These are phyloP conservation scores for Ascoidea rubescens DNA, from an alignment of 805 yeast genomes.

Conservation along the genomic window DNA sequence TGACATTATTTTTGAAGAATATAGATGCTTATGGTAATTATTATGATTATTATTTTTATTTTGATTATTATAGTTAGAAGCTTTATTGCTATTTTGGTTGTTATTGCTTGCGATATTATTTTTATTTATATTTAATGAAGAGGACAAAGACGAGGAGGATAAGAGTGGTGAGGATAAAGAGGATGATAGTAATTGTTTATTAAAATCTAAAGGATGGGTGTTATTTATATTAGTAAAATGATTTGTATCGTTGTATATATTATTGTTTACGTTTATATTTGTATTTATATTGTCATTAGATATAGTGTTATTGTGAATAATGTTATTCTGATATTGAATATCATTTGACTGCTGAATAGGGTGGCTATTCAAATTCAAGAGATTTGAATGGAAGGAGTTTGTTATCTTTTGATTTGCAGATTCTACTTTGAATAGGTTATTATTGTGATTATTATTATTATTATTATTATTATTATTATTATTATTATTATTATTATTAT, in stretches of 20 bases:
- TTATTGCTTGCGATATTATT: too few species aligned
- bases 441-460: too few species aligned
- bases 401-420: not conserved
- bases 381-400: too few species aligned
- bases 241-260: too few species aligned
- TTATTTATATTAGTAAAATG: too few species aligned
- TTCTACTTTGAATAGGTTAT: not conserved
- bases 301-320: too few species aligned
- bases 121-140: not conserved
- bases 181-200: not conserved
- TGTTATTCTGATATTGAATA: not conserved
- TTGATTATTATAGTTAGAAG: not conserved
- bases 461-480: too few species aligned
- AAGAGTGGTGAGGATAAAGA: not conserved
- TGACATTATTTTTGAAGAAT: slow-evolving; percentile 5
- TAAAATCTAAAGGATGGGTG: too few species aligned
- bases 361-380: too few species aligned
- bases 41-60: not conserved
- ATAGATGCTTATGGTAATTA: slow-evolving; percentile 4
- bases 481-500: not conserved
- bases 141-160: not conserved
- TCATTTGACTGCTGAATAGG: not conserved
- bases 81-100: too few species aligned
- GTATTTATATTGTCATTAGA: not conserved
- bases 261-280: too few species aligned